Base-by-base conservation (phyloP, 306 rosid species). In the Coriaria nepalensis region DNA sequence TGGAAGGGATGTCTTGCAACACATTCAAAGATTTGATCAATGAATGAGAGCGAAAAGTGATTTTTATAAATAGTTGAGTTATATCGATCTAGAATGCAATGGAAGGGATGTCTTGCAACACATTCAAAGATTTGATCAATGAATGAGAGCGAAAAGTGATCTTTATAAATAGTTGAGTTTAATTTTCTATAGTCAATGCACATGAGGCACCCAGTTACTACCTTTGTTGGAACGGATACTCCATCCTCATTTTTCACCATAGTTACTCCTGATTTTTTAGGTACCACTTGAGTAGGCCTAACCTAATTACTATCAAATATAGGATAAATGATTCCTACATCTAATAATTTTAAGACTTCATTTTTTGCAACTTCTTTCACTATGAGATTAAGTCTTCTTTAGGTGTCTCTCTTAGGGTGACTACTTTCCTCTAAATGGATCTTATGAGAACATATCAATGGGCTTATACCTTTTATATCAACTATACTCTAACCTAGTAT, bases 151-250 rank as follows among this genome's bases (percentile, higher is more conserved):
- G 32, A 9, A 0, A 45, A 45, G 6, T 45, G 33, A 10, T 45
- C 49, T 45, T 45, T 45, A 0, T 33, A 2, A 0, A 33, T 14
- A 1, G 9, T 10, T 13, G 35, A 13, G 4, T 15, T 45, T 4
- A 45, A 33, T 15, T 45, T 45, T 9, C 49, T 45, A 5, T 45
- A 45, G 35, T 13, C 35, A 45, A 45, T 45, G 10, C 49, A 45
- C 33, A 45, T 15, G 35, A 33, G 10, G 33, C 49, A 45, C 2
- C 33, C 8, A 45, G 32, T 12, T 7, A 45, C 49, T 45, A 13
- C 41, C 4, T 4, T 38, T 38, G 41, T 38, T 6, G 4, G 10
- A 38, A 38, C 41, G 4, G 2, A 9, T 38, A 38, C 41, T 6
- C 41, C 7, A 6, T 38, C 41, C 41, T 38, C 7, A 38, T 38